Evolutionary conservation across 345 rosid genomes (phyloP), one percentile per base, ranked within the genome.

Genomic region (Lepidium aucheri): DNA sequence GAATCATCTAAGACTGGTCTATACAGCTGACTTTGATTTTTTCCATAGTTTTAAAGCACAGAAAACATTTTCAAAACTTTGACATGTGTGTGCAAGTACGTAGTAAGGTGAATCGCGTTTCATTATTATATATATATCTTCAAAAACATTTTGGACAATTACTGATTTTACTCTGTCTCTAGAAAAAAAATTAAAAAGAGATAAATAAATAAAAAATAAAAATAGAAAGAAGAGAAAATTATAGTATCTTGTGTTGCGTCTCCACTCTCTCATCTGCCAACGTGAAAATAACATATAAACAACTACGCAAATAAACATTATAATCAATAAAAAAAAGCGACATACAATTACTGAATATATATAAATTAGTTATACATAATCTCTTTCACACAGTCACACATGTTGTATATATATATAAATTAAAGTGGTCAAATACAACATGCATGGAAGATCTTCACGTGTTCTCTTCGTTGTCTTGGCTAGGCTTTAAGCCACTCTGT

Each of bases 401-500:
- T 32, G 59, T 7, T 51, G 3, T 54, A 11, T 14, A 54, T 44
- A 46, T 0, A 34, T 1, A 20, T 20, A 20, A 1, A 20, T 40
- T 50, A 55, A 43, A 22, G 9, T 44, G 71, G 50, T 67, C 12
- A 47, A 68, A 57, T 49, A 26, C 49, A 56, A 33, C 55, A 22
- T 43, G 53, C 55, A 22, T 33, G 53, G 41, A 53, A 20, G 34
- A 66, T 53, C 10, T 68, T 68, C 65, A 68, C 72, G 72, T 68
- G 57, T 4, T 56, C 56, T 56, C 46, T 45, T 34, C 18, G 46
- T 45, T 67, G 46, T 56, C 54, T 38, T 47, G 57, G 65, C 40
- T 28, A 34, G 28, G 43, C 43, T 34, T 24, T 68, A 57, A 46
- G 68, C 55, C 50, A 62, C 56, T 70, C 50, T 70, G 63, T 43